A percentile compares a stretch with the other conserved stretches of the same genome.
phyloP scores from a whole-genome alignment of 225 moss, liverwort and hornwort species.

The Neckera pumila region DNA sequence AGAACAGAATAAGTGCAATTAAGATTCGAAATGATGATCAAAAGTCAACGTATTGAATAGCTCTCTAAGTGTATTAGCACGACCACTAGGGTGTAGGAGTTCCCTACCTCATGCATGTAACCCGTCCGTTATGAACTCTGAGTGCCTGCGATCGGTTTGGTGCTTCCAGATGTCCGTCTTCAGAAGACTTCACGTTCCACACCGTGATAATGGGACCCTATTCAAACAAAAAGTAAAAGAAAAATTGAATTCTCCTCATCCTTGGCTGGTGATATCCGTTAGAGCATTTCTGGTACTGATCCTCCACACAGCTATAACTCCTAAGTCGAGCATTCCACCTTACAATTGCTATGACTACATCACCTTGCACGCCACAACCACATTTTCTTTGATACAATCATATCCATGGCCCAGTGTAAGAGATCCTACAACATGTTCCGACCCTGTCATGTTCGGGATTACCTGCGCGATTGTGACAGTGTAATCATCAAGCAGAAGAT shows the following conservation, averaged over 20 bases:
- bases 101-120: conserved; percentile 63
- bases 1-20: background rate
- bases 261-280: background rate
- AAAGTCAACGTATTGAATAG: background rate
- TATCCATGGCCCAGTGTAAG: background rate
- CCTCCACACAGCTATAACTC: background rate
- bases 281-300: background rate
- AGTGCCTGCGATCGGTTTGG: conserved; percentile 43
- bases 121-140: conserved; percentile 53
- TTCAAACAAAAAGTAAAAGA: background rate
- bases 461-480: conserved; percentile 54
- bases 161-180: conserved; percentile 33
- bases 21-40: background rate
- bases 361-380: background rate
- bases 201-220: conserved; percentile 67
- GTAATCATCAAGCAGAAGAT: conserved; percentile 50
- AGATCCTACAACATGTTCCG: background rate
- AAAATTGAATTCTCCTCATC: background rate
- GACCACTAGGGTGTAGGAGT: background rate
- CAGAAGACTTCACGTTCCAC: conserved; percentile 37
- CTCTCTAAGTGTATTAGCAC: background rate
- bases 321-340: background rate
- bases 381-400: background rate
- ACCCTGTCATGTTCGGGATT: background rate
- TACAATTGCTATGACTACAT: background rate